Evolutionary conservation across 352 stramenopile genomes (phyloP), one percentile per base, ranked within the genome.

Genomic region (Phytophthora pluvialis): DNA sequence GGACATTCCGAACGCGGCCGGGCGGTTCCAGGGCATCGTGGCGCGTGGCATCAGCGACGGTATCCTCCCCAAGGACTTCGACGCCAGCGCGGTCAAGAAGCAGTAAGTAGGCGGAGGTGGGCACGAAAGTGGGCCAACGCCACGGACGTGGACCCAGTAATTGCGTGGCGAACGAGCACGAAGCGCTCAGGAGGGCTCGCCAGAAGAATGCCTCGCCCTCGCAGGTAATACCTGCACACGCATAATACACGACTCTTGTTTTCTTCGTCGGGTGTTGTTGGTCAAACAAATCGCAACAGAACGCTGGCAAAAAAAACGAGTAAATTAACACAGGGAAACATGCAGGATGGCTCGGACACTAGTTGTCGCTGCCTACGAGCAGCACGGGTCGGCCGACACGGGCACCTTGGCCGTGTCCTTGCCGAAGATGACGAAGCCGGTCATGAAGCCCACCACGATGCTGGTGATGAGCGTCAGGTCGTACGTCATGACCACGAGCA

Each of bases 401-500:
- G 84, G 84, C 18, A 93, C 78, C 38, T 90, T 90, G 40, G 80
- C 76, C 29, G 78, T 88, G 56, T 93, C 84, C 33, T 82, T 79
- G n/a, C 76, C 71, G 40, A 89, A 93, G 47, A 87, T 49, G 47
- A 80, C 89, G 68, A 86, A 91, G 56, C 85, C 76, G 42, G 82
- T 42, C 68, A 78, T 77, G 48, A 89, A 91, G 39, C 85, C 85
- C 8, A 71, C 52, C n/a, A 93, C 76, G 45, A 86, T 89, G 46
- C 79, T 87, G 12, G 38, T 64, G 39, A 91, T 76, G 10, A 93
- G 70, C 52, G 65, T 74, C 53, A 89, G 59, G 61, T 91, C 77
- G 67, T 93, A 93, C 60, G 85, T 93, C 85, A 93, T 93, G 55
- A 72, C 77, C 49, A 83, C 83, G 15, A 93, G 78, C 85, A 93